Base-by-base conservation (phyloP, 1,139 yeast genomes). In the Diutina scorzettiae region DNA sequence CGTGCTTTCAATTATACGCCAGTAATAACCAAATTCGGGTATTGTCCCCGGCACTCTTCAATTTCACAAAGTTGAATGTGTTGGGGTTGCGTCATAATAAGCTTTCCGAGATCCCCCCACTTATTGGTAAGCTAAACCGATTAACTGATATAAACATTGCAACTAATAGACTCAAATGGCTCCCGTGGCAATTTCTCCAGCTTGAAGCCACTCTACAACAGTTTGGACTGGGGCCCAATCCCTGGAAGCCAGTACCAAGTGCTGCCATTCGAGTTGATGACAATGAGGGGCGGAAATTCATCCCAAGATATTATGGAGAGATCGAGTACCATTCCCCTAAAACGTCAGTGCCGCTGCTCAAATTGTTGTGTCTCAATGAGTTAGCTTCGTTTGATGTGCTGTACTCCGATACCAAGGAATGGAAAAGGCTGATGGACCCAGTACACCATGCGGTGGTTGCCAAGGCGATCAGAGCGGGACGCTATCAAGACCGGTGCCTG, bases 101-200 rank as follows among this genome's bases (percentile, higher is more conserved):
- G 42, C 56, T 80, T 30, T 60, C 60, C 21, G 56, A 62, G 37
- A 53, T 80, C 5, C 81, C 84, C 0, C 76, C 80, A 0, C 64
- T 69, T 4, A 71, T 80, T 20, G 62, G 66, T 25, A 57, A 63
- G 24, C 60, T 77, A 30, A 47, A 43, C 8, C 60, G 64, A 42
- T 59, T 80, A 40, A 60, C 58, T 17, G 75, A 76, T 42, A 58
- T 80, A 28, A 69, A 77, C 6, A 50, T 79, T 14, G 71, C 73
- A 16, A 66, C 71, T 31, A 80, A 80, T 54, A 60, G 66, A 43
- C 56, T 80, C 23, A 59, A 60, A 42, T 71, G 62, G 43, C 55
- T 80, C 9, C 86, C 86, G 0, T 64, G 66, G 42, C 80, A 77
- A 51, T 64, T 80, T 2, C 56, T 77, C 19, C 57, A 59, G 8